phyloP scores from a whole-genome alignment of 345 rosid genomes.

The Melaleuca alternifolia region DNA sequence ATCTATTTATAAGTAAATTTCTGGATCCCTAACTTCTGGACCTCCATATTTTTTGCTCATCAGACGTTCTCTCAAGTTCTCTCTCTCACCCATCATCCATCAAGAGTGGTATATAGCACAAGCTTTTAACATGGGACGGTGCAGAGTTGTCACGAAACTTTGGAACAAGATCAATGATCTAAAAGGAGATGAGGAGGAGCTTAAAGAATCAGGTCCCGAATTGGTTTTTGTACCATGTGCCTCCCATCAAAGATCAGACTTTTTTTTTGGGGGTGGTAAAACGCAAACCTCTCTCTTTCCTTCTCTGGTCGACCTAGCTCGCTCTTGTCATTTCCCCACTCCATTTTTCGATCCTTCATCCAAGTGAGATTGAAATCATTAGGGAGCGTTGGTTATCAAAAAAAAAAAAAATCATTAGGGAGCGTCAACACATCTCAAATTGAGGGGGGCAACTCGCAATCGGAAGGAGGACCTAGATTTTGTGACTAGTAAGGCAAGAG shows the following conservation, averaged over 20 bases:
- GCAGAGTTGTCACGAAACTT: neutral
- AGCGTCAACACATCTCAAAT: conserved; percentile 16
- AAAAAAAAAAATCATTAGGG: conserved; percentile 18
- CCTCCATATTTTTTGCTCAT: neutral
- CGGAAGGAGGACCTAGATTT: conserved; percentile 6
- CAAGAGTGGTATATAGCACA: neutral
- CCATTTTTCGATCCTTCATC: conserved; percentile 8
- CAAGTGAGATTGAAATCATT: conserved; percentile 12
- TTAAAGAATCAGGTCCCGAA: neutral
- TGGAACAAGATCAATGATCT: neutral
- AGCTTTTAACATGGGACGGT: neutral
- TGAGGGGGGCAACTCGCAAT: conserved; percentile 16
- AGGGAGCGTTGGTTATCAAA: too few relatives aligned
- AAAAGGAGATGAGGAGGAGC: neutral
- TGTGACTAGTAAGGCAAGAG: conserved; percentile 4
- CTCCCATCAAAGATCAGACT: conserved; percentile 2
- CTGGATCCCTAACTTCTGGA: neutral
- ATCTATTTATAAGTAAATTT: neutral
- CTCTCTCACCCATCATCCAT: neutral
- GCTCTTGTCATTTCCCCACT: conserved; percentile 18
- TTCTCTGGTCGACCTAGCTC: conserved; percentile 11
- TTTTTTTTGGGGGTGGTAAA: conserved; percentile 20
- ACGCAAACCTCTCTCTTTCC: conserved; percentile 14
- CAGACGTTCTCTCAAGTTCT: neutral
- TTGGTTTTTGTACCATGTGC: conserved; percentile 11